These are phyloP conservation scores for Epichloe sylvatica DNA, from an alignment of 2,329 filamentous ascomycete genomes.

Conservation along the genomic window DNA sequence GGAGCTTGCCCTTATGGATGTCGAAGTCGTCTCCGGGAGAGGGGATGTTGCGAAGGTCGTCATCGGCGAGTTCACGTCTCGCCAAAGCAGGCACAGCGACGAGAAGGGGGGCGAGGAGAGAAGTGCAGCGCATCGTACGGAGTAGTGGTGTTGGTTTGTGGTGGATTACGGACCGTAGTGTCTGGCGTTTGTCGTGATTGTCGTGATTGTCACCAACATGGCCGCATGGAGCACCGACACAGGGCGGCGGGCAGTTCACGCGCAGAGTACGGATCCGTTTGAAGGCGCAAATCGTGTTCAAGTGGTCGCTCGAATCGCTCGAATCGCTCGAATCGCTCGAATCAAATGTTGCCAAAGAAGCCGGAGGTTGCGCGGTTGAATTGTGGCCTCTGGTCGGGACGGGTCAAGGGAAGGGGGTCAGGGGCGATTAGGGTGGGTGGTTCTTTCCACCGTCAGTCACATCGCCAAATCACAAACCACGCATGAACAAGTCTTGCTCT, in stretches of 20 bases:
- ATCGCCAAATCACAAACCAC: background rate
- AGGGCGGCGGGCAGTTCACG: too few relatives aligned
- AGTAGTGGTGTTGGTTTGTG: background rate
- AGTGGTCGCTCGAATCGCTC: too few relatives aligned
- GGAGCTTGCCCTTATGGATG: slow-evolving; percentile 57
- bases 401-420: too few relatives aligned
- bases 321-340: too few relatives aligned
- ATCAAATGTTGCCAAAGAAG: too few relatives aligned
- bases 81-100: slow-evolving; percentile 14
- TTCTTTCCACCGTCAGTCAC: too few relatives aligned
- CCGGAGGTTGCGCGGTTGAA: too few relatives aligned
- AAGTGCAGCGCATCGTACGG: slow-evolving; percentile 1
- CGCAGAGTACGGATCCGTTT: too few relatives aligned
- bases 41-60: slow-evolving; percentile 57
- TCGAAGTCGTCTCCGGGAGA: slow-evolving; percentile 64
- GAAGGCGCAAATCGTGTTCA: too few relatives aligned
- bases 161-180: background rate
- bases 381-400: too few relatives aligned
- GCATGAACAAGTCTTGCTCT: background rate
- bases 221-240: background rate
- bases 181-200: background rate
- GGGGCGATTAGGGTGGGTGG: too few relatives aligned
- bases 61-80: slow-evolving; percentile 53
- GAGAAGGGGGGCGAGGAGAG: background rate
- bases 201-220: background rate